These are phyloP conservation scores for Primulina tabacum DNA, from an alignment of 257 asterid genomes.

Conservation along the genomic window DNA sequence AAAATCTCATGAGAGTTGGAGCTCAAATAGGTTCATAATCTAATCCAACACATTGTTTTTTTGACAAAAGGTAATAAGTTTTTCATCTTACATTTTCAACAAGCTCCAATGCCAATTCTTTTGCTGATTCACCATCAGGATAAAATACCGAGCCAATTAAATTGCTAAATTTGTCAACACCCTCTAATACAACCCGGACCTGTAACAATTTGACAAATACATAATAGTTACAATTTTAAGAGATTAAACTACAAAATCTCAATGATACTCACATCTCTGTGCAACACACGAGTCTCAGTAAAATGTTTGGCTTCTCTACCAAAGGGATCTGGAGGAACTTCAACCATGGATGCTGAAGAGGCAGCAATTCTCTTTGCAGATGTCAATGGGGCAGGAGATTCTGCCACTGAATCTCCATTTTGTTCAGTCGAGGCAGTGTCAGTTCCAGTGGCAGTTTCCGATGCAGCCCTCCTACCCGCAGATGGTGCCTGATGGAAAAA, in stretches of 20 bases:
- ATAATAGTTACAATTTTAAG: slow-evolving; percentile 1
- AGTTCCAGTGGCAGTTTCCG: slow-evolving; percentile 44
- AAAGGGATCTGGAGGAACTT: slow-evolving; percentile 77
- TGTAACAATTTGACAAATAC: slow-evolving; percentile 34
- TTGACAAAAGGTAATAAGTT: neutral
- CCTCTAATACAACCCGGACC: slow-evolving; percentile 95
- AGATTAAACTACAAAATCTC: neutral
- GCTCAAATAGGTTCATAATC: neutral
- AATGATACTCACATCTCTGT: slow-evolving; percentile 72
- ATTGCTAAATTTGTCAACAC: slow-evolving; percentile 90
- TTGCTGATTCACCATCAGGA: slow-evolving; percentile 85
- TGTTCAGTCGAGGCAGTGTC: slow-evolving; percentile 51
- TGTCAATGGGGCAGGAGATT: slow-evolving; percentile 65
- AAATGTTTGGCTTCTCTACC: slow-evolving; percentile 98
- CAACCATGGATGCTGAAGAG: slow-evolving; percentile 52
- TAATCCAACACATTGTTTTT: neutral
- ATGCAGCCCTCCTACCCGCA: slow-evolving; percentile 74
- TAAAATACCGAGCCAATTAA: slow-evolving; percentile 83
- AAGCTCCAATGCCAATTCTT: slow-evolving; percentile 88
- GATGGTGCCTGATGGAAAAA: slow-evolving; percentile 70
- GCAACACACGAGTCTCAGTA: slow-evolving; percentile 85
- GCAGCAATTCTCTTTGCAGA: slow-evolving; percentile 90
- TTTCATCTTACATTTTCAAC: slow-evolving; percentile 58
- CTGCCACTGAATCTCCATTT: slow-evolving; percentile 62
- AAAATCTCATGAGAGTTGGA: neutral